phyloP scores from a whole-genome alignment of 1,284 basidiomycete species.

The Leccinum holopus region DNA sequence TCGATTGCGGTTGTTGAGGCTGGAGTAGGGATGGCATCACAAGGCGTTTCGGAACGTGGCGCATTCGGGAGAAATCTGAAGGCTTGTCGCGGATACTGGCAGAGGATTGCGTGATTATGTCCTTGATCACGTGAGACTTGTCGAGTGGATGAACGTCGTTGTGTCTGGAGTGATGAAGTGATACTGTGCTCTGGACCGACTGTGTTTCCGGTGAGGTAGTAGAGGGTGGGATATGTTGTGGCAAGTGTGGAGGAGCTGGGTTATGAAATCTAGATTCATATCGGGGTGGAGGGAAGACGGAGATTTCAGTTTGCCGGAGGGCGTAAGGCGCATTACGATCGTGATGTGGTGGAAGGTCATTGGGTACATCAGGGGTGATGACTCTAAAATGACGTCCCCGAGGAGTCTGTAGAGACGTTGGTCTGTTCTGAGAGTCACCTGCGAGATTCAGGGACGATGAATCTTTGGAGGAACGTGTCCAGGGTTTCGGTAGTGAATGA shows the following conservation, averaged over 20 bases:
- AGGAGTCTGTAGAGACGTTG: slow-evolving; percentile 14
- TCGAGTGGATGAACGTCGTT: slow-evolving; percentile 16
- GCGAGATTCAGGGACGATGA: background rate
- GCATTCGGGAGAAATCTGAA: slow-evolving; percentile 33
- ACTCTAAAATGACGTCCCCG: slow-evolving; percentile 12
- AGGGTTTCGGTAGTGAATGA: slow-evolving; percentile 13
- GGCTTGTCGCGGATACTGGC: slow-evolving; percentile 16
- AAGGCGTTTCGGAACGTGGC: slow-evolving; percentile 56
- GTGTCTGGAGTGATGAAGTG: slow-evolving; percentile 6
- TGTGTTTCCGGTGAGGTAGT: slow-evolving; percentile 8
- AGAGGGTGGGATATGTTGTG: slow-evolving; percentile 8
- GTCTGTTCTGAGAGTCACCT: slow-evolving; percentile 3
- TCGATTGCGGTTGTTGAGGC: slow-evolving; percentile 14
- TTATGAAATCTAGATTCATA: slow-evolving; percentile 18
- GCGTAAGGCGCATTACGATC: slow-evolving; percentile 14
- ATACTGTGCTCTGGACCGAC: slow-evolving; percentile 1
- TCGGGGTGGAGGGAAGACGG: slow-evolving; percentile 25
- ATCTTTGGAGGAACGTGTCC: slow-evolving; percentile 1
- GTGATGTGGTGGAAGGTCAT: slow-evolving; percentile 8
- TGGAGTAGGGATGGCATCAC: slow-evolving; percentile 67
- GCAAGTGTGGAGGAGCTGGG: slow-evolving; percentile 10
- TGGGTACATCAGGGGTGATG: slow-evolving; percentile 8
- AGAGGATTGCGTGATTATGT: slow-evolving; percentile 4
- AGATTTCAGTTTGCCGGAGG: slow-evolving; percentile 13
- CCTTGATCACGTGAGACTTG: slow-evolving; percentile 5